Evolutionary conservation across 257 asterid species (phyloP), one percentile per base, ranked within the genome.

Genomic region (Solanum dulcamara): DNA sequence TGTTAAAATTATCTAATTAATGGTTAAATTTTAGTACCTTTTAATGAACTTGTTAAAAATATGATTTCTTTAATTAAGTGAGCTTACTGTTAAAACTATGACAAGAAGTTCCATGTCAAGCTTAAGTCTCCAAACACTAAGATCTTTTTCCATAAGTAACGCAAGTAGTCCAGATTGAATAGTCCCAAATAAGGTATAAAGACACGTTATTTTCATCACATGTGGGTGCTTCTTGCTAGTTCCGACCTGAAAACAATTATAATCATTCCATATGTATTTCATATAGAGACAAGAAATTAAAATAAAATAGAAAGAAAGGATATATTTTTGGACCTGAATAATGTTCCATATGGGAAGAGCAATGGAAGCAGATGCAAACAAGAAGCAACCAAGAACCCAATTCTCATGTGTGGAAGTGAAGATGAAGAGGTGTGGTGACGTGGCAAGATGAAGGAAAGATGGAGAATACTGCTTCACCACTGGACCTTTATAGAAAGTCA

Each of bases 111-210:
- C 89, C 51, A 93, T 86, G 68, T 93, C 89, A 44, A 90, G 90
- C 24, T 86, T 82, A 80, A 92, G 33, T 81, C 81, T 91, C 98
- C 98, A 94, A 11, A 95, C 93, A 48, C 15, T 86, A 10, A 75
- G 42, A 88, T 94, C 92, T 81, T 86, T 89, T 90, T 91, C 97
- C 4, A 90, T 17, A 62, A 89, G 82, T 2, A 89, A 10, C 18
- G 97, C 91, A 83, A 91, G 85, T 11, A 84, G 26, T n/a, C 90
- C 91, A 70, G 97, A 85, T 85, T 90, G 97, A 77, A 91, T 72
- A 5, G 95, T 91, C 90, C 98, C 98, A 64, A 90, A 88, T 77
- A 93, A 85, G 91, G 94, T 94, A 88, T 94, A 94, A 85, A 91
- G 90, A 28, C 91, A 85, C n/a, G 91, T 83, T 75, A 91, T 88